Conservation (phyloP, 2,329 filamentous ascomycete genomes). For the Xylaria multiplex region DNA sequence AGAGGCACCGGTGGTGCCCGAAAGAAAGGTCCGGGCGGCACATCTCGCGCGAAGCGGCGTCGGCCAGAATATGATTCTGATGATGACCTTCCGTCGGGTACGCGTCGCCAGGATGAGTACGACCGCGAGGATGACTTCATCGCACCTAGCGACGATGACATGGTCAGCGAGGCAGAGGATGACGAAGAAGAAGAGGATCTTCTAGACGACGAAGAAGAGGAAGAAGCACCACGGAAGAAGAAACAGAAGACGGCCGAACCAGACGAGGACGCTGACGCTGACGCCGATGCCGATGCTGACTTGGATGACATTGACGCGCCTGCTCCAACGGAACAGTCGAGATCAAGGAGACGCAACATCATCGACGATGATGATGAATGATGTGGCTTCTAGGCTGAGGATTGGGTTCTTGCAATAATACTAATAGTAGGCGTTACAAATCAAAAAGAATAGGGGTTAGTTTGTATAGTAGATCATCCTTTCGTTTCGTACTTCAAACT, state of each 20-base stretch:
- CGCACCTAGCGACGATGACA: constrained; percentile 77
- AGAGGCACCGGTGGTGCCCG: constrained; percentile 59
- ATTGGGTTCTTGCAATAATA: constrained; percentile 2
- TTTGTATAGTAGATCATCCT: constrained; percentile 25
- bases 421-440: background rate
- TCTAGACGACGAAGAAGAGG: constrained; percentile 61
- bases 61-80: constrained; percentile 79
- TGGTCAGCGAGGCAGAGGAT: constrained; percentile 62
- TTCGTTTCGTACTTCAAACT: constrained; percentile 1
- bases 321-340: constrained; percentile 52
- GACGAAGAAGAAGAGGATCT: constrained; percentile 71
- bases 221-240: constrained; percentile 58
- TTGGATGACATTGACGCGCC: constrained; percentile 60
- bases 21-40: constrained; percentile 63
- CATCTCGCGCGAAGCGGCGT: constrained; percentile 62
- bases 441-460: background rate
- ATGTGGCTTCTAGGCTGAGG: constrained; percentile 15
- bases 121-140: constrained; percentile 84
- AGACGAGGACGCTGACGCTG: constrained; percentile 61
- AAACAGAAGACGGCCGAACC: constrained; percentile 61
- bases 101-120: constrained; percentile 76
- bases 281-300: constrained; percentile 67
- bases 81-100: constrained; percentile 72
- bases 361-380: constrained; percentile 67
- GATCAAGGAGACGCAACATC: constrained; percentile 64